A percentile compares a stretch with the other conserved stretches of the same genome.
Conservation (phyloP, 2,329 filamentous ascomycete genomes). For the Emergomyces orientalis region DNA sequence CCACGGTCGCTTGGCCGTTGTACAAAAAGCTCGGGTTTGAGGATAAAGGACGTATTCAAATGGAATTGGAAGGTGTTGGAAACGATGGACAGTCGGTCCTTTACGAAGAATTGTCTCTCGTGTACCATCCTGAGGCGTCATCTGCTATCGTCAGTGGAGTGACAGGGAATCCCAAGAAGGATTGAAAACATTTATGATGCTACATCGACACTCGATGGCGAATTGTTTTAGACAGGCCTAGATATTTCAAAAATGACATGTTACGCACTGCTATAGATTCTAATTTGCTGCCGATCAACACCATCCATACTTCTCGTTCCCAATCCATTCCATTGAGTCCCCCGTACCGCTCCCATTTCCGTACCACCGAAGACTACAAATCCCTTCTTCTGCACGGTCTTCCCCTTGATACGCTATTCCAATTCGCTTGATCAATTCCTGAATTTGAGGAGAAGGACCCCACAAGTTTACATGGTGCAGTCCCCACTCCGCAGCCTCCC, state of each 20-base stretch:
- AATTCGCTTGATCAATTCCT: slow-evolving; percentile 11
- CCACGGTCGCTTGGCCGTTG: slow-evolving; percentile 11
- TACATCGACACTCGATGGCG: neutral
- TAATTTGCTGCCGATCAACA: slow-evolving; percentile 14
- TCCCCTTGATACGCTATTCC: slow-evolving; percentile 14
- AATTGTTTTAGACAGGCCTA: neutral
- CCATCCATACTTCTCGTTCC: slow-evolving; percentile 28
- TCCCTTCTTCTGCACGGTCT: slow-evolving; percentile 15
- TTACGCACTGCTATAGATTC: neutral
- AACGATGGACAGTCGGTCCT: slow-evolving; percentile 9
- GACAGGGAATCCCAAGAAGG: neutral
- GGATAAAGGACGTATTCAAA: slow-evolving; percentile 11
- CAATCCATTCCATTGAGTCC: slow-evolving; percentile 21
- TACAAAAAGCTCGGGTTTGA: slow-evolving; percentile 14
- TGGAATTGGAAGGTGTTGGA: slow-evolving; percentile 12
- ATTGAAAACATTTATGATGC: neutral
- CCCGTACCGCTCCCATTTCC: slow-evolving; percentile 13
- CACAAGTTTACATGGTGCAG: slow-evolving; percentile 19
- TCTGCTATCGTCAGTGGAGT: neutral
- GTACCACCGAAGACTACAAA: slow-evolving; percentile 19
- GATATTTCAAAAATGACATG: neutral
- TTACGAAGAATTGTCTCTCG: slow-evolving; percentile 16
- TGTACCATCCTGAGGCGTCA: slow-evolving; percentile 8
- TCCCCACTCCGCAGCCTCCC: slow-evolving; percentile 19
- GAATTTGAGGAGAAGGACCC: slow-evolving; percentile 14